phyloP scores from a whole-genome alignment of 1,139 yeast species.

The Zygosaccharomyces pseudobailii region DNA sequence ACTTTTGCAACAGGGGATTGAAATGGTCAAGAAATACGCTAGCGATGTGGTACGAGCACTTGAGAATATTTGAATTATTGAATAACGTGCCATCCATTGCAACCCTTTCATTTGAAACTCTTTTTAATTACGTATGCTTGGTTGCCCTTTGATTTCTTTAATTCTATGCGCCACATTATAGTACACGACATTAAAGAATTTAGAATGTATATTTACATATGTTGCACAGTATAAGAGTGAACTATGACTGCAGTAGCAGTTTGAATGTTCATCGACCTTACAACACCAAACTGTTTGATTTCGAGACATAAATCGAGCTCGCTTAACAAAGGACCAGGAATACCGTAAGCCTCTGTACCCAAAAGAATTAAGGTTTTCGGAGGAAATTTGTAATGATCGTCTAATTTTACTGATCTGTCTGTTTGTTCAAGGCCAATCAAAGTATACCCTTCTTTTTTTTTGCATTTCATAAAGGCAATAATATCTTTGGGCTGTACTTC shows the following conservation, averaged over 20 bases:
- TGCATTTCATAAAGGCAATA: constrained; percentile 49
- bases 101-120: too few relatives aligned
- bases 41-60: constrained; percentile 28
- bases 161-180: too few relatives aligned
- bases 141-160: too few relatives aligned
- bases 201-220: constrained; percentile 35
- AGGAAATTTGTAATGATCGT: constrained; percentile 65
- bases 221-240: constrained; percentile 83
- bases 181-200: too few relatives aligned
- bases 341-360: constrained; percentile 88
- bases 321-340: constrained; percentile 78
- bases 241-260: constrained; percentile 94
- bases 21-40: constrained; percentile 28
- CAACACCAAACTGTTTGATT: constrained; percentile 86
- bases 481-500: constrained; percentile 64
- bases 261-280: constrained; percentile 93
- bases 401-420: constrained; percentile 71
- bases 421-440: constrained; percentile 91
- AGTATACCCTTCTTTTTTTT: constrained; percentile 77
- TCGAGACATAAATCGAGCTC: constrained; percentile 85
- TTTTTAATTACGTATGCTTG: too few relatives aligned
- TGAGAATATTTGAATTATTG: constrained; percentile 8
- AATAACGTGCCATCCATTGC: too few relatives aligned
- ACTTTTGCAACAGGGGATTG: constrained; percentile 22
- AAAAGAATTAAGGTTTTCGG: constrained; percentile 68